These are phyloP conservation scores for Chloroidium sp. DNA, from an alignment of 163 green algal genomes.

Conservation along the genomic window DNA sequence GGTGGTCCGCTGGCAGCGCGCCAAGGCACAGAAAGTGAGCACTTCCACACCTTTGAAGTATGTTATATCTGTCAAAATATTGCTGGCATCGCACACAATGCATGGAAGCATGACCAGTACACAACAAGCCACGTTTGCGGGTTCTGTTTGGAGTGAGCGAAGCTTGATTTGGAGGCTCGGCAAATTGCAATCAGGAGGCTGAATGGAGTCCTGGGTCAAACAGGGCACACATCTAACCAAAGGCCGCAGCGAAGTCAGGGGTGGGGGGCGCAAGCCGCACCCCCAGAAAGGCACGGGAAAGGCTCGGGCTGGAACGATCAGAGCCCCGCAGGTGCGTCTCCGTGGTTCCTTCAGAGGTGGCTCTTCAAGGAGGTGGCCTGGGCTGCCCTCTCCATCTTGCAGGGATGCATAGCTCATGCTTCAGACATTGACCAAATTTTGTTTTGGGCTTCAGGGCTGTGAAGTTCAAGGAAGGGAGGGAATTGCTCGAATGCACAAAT, in stretches of 20 bases:
- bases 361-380: no score
- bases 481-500: no score
- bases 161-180: no score
- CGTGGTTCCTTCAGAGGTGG: neutral
- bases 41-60: neutral
- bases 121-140: no score
- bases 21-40: constrained; percentile 68
- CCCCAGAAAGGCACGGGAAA: constrained; percentile 77
- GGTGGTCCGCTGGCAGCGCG: constrained; percentile 84
- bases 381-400: neutral
- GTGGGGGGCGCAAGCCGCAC: constrained; percentile 76
- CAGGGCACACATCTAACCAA: constrained; percentile 83
- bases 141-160: no score
- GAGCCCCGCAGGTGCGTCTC: constrained; percentile 54
- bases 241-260: constrained; percentile 58
- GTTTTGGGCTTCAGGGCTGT: no score
- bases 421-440: neutral
- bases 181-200: neutral
- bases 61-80: neutral
- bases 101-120: no score
- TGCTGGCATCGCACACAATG: no score
- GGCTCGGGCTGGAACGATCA: constrained; percentile 73
- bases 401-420: neutral
- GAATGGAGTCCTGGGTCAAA: neutral
- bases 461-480: no score